Evolutionary conservation across 805 yeast genomes (phyloP), one percentile per base, ranked within the genome.

Genomic region (Saccharomycopsis schoenii): DNA sequence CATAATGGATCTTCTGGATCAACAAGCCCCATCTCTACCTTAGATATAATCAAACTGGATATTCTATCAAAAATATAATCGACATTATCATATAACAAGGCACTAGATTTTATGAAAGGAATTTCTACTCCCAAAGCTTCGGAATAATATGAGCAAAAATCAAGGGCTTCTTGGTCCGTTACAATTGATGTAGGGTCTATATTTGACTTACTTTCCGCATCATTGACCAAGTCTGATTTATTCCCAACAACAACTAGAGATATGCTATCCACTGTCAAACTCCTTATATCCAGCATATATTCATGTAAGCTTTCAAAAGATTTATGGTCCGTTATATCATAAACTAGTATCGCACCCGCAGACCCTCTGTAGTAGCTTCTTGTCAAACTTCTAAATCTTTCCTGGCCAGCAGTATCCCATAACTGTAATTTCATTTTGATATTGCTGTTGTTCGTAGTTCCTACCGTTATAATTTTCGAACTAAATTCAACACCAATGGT

Each of bases 1-100:
- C 72, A 71, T 55, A 73, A 74, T 19, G 73, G 71, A 59, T 74
- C 73, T 61, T 80, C 81, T 0, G 82, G 82, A 63, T 79, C 81
- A 8, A 80, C 67, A 4, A 66, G 69, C 1, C 83, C 84, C 36
- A 76, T 68, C 64, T 80, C 83, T 15, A 80, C 71, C 66, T 78
- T 78, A 0, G 81, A 72, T 36, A 79, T 65, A 1, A 80, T 76
- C 65, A 73, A 73, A 36, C 70, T 70, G 1, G 80, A 72, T 19
- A 80, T 56, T 17, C 70, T 67, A 15, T 70, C 67, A 59, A 80
- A 80, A 1, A 77, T 73, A 12, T 72, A 72, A n/a, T 70, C 71
- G 3, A 80, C 72, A 56, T 77, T 75, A n/a, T 67, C 67, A 5
- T 80, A 80, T 1, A 73, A 67, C 36, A 70, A 62, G 1, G 83